Percentiles rank a stretch among this genome's conserved stretches.
phyloP scores from a whole-genome alignment of 192 early-diverging fungal genomes.

The Neocallimastix lanati region DNA sequence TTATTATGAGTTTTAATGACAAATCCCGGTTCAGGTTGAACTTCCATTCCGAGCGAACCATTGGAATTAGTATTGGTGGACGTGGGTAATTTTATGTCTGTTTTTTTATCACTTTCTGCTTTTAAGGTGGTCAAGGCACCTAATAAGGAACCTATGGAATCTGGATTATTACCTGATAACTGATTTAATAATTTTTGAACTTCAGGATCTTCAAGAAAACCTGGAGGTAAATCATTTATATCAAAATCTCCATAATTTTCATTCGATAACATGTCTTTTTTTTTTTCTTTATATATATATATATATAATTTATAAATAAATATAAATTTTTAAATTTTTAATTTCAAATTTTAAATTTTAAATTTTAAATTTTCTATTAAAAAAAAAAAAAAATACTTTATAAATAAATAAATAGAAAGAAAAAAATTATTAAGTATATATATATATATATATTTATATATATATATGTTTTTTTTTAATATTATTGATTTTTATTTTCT shows the following conservation, averaged over 20 bases:
- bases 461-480: no score
- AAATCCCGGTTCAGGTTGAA: slow-evolving; percentile 29
- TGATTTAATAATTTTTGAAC: neutral
- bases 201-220: neutral
- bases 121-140: neutral
- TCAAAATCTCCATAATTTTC: neutral
- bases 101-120: neutral
- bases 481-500: no score
- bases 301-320: no score
- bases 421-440: no score
- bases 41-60: slow-evolving; percentile 5
- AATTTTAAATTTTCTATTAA: no score
- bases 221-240: neutral
- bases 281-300: no score
- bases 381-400: no score
- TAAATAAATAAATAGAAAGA: no score
- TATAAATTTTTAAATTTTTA: no score
- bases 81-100: neutral
- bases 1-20: slow-evolving; percentile 25
- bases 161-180: neutral
- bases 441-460: no score
- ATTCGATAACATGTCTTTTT: neutral
- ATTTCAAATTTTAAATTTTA: no score
- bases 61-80: neutral
- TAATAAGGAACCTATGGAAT: neutral